Base-by-base conservation (phyloP, 1,284 basidiomycete species). In the Grifola frondosa region DNA sequence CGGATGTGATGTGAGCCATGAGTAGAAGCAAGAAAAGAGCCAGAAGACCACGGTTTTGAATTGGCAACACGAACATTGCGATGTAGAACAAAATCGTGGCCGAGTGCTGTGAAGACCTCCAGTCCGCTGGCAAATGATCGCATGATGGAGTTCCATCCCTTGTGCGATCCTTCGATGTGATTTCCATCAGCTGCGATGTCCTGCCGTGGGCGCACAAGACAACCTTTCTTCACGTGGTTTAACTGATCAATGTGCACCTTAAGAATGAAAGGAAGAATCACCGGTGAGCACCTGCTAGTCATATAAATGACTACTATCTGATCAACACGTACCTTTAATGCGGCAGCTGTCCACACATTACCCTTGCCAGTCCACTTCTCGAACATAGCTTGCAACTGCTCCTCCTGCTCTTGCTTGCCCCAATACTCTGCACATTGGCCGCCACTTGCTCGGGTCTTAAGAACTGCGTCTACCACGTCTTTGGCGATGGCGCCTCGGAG, bases 211-310 rank as follows among this genome's bases (percentile, higher is more conserved):
- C 61, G 49, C 0, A 51, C 33, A 1, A 63, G 48, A 29, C 61
- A 63, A 1, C 60, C 61, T 33, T 58, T 57, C n/a, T 24, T 13
- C 3, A 61, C 55, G 33, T 63, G 61, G 3, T 22, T 15, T 10
- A 63, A 25, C 47, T 62, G 60, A 2, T 58, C 53, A 4, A 8
- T 1, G 12, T 46, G 44, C 0, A 26, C 25, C 39, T 41, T 20
- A 12, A 11, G n/a, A 15, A 33, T 12, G 22, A 9, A 24, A n/a
- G n/a, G n/a, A n/a, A n/a, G n/a, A n/a, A n/a, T n/a, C n/a, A n/a
- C n/a, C n/a, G n/a, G n/a, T n/a, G n/a, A n/a, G n/a, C n/a, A n/a
- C n/a, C n/a, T n/a, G n/a, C n/a, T n/a, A n/a, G n/a, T n/a, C n/a
- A n/a, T n/a, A n/a, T n/a, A n/a, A n/a, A n/a, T n/a, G n/a, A n/a